Conservation (phyloP, 805 yeast species). For the Kodamaea kaohsiungensis region DNA sequence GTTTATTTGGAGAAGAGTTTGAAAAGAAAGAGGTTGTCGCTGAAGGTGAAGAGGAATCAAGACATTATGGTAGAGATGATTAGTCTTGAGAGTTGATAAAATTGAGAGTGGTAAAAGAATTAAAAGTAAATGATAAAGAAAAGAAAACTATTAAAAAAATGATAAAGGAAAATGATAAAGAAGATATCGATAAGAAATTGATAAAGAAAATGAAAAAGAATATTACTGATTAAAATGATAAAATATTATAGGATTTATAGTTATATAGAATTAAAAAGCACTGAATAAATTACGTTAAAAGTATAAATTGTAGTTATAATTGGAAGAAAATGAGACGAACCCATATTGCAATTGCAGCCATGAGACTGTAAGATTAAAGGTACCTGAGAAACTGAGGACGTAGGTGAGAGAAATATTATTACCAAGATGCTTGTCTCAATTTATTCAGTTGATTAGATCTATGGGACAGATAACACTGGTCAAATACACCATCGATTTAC, state of each 20-base stretch:
- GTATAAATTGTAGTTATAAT: no score
- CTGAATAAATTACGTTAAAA: neutral
- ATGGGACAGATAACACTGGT: no score
- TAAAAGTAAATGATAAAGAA: neutral
- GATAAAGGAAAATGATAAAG: no score
- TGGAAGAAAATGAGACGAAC: no score
- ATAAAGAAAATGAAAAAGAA: neutral
- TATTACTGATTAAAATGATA: neutral
- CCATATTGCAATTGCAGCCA: no score
- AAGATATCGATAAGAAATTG: no score
- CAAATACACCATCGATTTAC: no score
- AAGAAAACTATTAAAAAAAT: neutral
- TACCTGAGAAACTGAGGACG: no score
- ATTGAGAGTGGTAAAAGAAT: neutral
- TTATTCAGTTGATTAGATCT: no score
- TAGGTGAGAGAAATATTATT: no score
- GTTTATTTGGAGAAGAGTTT: conserved; percentile 1
- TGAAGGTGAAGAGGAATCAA: neutral
- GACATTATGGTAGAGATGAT: conserved; percentile 2
- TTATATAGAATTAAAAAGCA: neutral
- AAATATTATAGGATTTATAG: neutral
- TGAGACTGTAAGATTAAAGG: no score
- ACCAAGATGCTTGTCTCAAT: no score
- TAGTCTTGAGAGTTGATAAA: neutral
- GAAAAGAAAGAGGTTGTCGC: neutral